Evolutionary conservation across 2,329 filamentous ascomycete species (phyloP), one percentile per base, ranked within the genome.

Genomic region (Gyromitra esculenta): DNA sequence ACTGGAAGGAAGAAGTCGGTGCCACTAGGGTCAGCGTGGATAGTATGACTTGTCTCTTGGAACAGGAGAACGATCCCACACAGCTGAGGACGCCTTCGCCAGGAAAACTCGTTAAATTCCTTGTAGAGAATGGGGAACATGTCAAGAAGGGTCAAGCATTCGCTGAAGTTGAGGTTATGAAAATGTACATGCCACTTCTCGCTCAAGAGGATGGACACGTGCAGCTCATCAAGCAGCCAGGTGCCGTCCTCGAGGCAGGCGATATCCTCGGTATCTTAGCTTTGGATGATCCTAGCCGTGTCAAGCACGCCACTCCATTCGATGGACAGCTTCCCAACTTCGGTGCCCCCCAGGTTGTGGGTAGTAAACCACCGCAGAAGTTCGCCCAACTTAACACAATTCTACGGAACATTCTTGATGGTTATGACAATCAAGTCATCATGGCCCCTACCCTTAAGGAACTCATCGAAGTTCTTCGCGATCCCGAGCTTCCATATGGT

Each of bases 181-280:
- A 99, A 89, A 99, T 99, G 96, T 98, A 98, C 88, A 99, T 99
- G 96, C 96, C 96, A 82, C 88, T 99, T 71, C 89, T 99, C 77
- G 92, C 96, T 1, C 91, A 94, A 83, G 96, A 99, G 84, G 96
- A 97, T 81, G 96, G 96, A 87, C 89, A 97, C 70, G 95, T 99
- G 73, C 96, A 97, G 86, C 89, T 99, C 82, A 97, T 99, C 87
- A 99, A 99, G 89, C 96, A 98, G 86, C 96, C 96, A 78, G 96
- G 96, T 84, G 92, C 96, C n/a, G 96, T 94, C 18, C 91, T 99
- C 62, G 94, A 98, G 84, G 96, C 96, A 83, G 96, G 96, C 84
- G 96, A 99, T 83, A 98, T 99, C 77, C 89, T 99, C n/a, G 96
- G 94, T 86, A 97, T 99, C 79, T 89, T 99, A 35, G 91, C 95